Percentiles rank a stretch among this genome's conserved stretches.
These are phyloP conservation scores for Tulasnella sp. DNA, from an alignment of 768 basidiomycete genomes.

Conservation along the genomic window DNA sequence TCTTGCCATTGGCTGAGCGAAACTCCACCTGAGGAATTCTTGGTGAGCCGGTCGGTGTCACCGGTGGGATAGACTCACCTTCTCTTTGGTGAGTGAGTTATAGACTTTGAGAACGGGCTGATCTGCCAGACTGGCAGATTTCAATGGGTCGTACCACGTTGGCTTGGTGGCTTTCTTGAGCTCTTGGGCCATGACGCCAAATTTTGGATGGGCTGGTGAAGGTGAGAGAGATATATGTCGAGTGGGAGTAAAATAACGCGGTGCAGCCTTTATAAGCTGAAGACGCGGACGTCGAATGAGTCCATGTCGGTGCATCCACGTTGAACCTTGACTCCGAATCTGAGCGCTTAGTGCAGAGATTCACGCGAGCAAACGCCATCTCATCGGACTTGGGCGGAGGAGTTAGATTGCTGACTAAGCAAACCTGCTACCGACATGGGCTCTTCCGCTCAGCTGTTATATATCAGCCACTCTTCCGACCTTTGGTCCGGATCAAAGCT, in stretches of 20 bases:
- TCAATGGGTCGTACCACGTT: slow-evolving; percentile 26
- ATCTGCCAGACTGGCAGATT: slow-evolving; percentile 39
- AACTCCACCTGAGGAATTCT: slow-evolving; percentile 65
- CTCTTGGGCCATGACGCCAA: slow-evolving; percentile 27
- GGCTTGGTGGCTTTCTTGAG: slow-evolving; percentile 28
- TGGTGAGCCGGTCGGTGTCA: not conserved
- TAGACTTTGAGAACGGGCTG: slow-evolving; percentile 81
- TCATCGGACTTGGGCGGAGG: not conserved
- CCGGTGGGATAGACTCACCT: slow-evolving; percentile 55
- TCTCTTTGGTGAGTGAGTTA: slow-evolving; percentile 90
- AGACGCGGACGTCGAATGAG: slow-evolving; percentile 23
- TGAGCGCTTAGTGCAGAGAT: slow-evolving; percentile 5
- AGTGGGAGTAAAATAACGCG: not conserved
- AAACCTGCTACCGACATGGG: not conserved
- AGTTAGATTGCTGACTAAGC: not conserved
- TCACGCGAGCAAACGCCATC: slow-evolving; percentile 20
- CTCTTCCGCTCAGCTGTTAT: not conserved
- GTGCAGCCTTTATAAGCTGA: not conserved
- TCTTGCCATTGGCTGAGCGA: slow-evolving; percentile 58
- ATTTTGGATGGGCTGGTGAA: slow-evolving; percentile 20
- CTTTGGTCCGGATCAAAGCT: not conserved
- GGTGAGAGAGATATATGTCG: not conserved
- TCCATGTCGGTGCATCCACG: slow-evolving; percentile 22
- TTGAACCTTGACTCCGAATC: slow-evolving; percentile 22
- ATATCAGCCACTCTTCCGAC: not conserved